Evolutionary conservation across 768 basidiomycete species (phyloP), one percentile per base, ranked within the genome.

Genomic region (Imleria badia): DNA sequence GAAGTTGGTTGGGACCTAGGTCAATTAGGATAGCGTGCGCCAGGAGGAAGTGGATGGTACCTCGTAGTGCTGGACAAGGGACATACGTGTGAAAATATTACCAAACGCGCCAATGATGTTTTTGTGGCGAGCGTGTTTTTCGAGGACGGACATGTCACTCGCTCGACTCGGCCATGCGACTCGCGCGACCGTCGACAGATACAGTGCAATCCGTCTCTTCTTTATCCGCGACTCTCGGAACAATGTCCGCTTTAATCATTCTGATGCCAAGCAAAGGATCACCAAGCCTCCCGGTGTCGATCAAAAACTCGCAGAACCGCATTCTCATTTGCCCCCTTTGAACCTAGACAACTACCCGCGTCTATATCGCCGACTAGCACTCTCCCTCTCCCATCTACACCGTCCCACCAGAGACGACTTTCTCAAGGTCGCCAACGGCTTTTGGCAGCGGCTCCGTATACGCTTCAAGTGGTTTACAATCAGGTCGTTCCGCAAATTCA

Each of bases 381-480:
- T 82, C 58, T 87, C 89, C 26, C 75, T 94, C 20, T 93, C 92
- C 5, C 87, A 86, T 64, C 76, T 83, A 45, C 85, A 84, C 58
- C 78, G 88, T 35, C 96, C 94, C 1, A 91, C 92, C 0, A 83
- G 87, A 40, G 94, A 97, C 42, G 92, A 98, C 66, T 86, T 98
- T 54, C 79, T 98, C 34, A 83, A 81, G 19, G 87, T 92, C 5
- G 87, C 95, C 5, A 89, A 81, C 30, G 86, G 87, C n/a, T 94
- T 95, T 69, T 94, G 94, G 86, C 83, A 96, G 60, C 84, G 97
- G 3, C 70, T 89, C 22, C 81, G 87, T 20, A 89, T 98, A 61
- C 83, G 93, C n/a, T 92, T 98, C 76, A 94, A 94, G 68, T 99
- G 97, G 97, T 89, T 94, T 60, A 93, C 93, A 12, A 95, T 98